A percentile compares a stretch with the other conserved stretches of the same genome.
phyloP scores from a whole-genome alignment of 2,329 filamentous ascomycete genomes.

The Cordyceps sp. region DNA sequence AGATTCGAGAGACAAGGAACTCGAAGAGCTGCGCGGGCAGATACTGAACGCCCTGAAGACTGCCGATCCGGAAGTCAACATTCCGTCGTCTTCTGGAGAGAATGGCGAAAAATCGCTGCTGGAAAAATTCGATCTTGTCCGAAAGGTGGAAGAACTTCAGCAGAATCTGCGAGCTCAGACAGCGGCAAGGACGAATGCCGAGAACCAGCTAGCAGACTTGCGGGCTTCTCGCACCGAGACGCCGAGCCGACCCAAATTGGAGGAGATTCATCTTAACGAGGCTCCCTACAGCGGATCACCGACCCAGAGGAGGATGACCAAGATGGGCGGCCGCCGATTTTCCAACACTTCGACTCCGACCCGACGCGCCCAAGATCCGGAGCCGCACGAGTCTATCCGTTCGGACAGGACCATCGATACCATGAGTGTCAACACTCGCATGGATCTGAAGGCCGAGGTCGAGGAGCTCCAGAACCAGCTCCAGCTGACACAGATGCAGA shows the following conservation, averaged over 20 bases:
- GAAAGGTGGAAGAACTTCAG: slow-evolving; percentile 77
- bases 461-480: slow-evolving; percentile 90
- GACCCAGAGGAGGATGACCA: slow-evolving; percentile 45
- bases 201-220: slow-evolving; percentile 65
- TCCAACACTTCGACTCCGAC: slow-evolving; percentile 67
- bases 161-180: slow-evolving; percentile 72
- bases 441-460: slow-evolving; percentile 80
- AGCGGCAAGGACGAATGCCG: slow-evolving; percentile 66
- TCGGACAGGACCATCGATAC: slow-evolving; percentile 76
- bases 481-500: slow-evolving; percentile 89
- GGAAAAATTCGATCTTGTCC: slow-evolving; percentile 68
- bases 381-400: slow-evolving; percentile 54
- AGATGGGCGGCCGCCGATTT: slow-evolving; percentile 37
- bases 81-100: slow-evolving; percentile 43
- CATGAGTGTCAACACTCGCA: slow-evolving; percentile 67
- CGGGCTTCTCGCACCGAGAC: slow-evolving; percentile 57
- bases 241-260: slow-evolving; percentile 57
- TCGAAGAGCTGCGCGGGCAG: slow-evolving; percentile 64
- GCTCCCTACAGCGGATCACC: slow-evolving; percentile 59
- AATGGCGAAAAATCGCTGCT: slow-evolving; percentile 48
- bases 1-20: slow-evolving; percentile 65
- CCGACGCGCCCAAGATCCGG: slow-evolving; percentile 48
- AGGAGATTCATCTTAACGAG: slow-evolving; percentile 79
- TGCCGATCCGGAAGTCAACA: slow-evolving; percentile 59
- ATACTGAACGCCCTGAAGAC: slow-evolving; percentile 71